These are phyloP conservation scores for Coprinopsis sp. DNA, from an alignment of 768 basidiomycete species.

Conservation along the genomic window DNA sequence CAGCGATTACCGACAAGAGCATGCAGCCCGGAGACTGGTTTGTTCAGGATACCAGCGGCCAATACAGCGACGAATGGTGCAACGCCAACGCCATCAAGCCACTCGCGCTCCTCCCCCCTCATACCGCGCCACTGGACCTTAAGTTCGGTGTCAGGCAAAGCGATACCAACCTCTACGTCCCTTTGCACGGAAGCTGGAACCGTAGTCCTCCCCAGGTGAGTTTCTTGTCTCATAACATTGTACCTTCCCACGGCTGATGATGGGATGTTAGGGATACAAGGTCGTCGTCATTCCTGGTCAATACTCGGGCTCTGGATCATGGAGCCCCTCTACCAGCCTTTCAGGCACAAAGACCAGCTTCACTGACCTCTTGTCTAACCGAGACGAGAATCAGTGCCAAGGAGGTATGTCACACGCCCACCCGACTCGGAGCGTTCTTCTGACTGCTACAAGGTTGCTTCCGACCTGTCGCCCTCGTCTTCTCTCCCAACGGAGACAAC, in stretches of 20 bases:
- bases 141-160: conserved; percentile 5
- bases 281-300: conserved; percentile 6
- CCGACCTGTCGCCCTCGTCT: conserved; percentile 1
- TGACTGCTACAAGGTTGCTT: no score
- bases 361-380: neutral
- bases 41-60: conserved; percentile 3
- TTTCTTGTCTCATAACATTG: neutral
- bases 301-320: conserved; percentile 5
- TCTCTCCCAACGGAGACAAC: neutral
- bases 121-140: conserved; percentile 7
- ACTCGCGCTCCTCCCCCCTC: conserved; percentile 3
- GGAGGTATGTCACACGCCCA: no score
- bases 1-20: neutral
- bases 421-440: no score
- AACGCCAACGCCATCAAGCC: conserved; percentile 5
- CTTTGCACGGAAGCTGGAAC: conserved; percentile 9
- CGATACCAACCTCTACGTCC: conserved; percentile 2
- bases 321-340: neutral
- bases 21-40: conserved; percentile 8
- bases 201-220: conserved; percentile 3
- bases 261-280: conserved; percentile 5
- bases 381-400: neutral
- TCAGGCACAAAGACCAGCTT: conserved; percentile 1
- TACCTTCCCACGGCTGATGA: neutral
- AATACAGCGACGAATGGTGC: conserved; percentile 5